Percentiles rank a stretch among this genome's conserved stretches.
Conservation (phyloP, 2,329 filamentous ascomycete genomes). For the Lachnellula subtilissima region DNA sequence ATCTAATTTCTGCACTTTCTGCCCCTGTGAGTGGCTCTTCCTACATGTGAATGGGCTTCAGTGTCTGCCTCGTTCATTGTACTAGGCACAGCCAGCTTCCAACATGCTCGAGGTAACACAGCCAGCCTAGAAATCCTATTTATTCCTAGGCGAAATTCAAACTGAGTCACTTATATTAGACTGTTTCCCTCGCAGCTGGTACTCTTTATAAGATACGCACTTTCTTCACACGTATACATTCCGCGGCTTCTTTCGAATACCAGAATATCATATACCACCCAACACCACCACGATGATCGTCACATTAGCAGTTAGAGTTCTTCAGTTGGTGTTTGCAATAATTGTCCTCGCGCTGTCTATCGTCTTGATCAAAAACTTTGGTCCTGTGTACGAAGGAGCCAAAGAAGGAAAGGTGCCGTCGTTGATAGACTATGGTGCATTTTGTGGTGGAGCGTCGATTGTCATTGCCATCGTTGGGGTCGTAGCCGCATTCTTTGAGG, state of each 20-base stretch:
- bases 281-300: constrained; percentile 20
- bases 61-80: background rate
- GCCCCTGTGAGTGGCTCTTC: background rate
- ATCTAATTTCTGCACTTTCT: background rate
- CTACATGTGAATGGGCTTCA: background rate
- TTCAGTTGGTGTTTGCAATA: constrained; percentile 21
- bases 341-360: constrained; percentile 24
- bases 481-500: constrained; percentile 20
- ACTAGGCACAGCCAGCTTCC: background rate
- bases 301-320: constrained; percentile 10
- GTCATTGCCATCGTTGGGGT: constrained; percentile 20
- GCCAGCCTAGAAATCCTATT: constrained; percentile 13
- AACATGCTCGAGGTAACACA: constrained; percentile 1
- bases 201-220: background rate
- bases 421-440: constrained; percentile 22
- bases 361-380: constrained; percentile 21
- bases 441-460: constrained; percentile 24
- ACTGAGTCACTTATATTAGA: constrained; percentile 6
- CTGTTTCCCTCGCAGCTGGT: constrained; percentile 2
- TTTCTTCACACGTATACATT: background rate
- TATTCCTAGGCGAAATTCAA: background rate
- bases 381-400: constrained; percentile 4
- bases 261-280: too few species aligned
- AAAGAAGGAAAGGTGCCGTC: constrained; percentile 11
- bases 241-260: background rate